A percentile compares a stretch with the other conserved stretches of the same genome.
Evolutionary conservation across 1,139 yeast genomes (phyloP).

Genomic region (Saccharomyces hybrid): DNA sequence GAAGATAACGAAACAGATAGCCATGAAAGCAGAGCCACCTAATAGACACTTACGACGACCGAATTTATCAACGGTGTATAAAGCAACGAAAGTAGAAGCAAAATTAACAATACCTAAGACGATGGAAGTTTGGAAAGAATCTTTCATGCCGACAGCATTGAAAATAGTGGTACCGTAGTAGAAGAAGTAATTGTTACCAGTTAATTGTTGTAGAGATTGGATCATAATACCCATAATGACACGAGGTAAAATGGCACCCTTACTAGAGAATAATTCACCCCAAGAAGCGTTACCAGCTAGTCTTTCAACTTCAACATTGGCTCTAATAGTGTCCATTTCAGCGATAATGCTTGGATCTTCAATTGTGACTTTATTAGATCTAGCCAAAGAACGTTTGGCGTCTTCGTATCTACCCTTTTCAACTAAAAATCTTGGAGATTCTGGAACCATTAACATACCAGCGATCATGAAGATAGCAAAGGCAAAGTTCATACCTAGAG

Average conservation of each 20-base stretch:
- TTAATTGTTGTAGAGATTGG: conserved; percentile 62
- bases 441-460: conserved; percentile 64
- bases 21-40: conserved; percentile 55
- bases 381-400: conserved; percentile 44
- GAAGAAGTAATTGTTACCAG: conserved; percentile 71
- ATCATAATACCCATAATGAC: conserved; percentile 53
- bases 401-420: conserved; percentile 44
- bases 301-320: conserved; percentile 46
- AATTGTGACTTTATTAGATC: conserved; percentile 38
- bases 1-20: conserved; percentile 51
- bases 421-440: conserved; percentile 64
- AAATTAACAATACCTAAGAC: conserved; percentile 68
- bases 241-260: conserved; percentile 45
- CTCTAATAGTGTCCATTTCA: conserved; percentile 52
- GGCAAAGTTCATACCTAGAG: conserved; percentile 42
- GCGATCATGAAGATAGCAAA: conserved; percentile 35
- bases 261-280: conserved; percentile 30
- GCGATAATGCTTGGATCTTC: conserved; percentile 41
- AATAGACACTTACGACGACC: conserved; percentile 61
- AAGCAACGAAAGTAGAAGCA: conserved; percentile 58
- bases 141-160: conserved; percentile 61
- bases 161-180: conserved; percentile 68
- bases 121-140: conserved; percentile 65
- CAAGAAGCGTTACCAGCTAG: conserved; percentile 33
- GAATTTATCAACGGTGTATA: conserved; percentile 53